These are phyloP conservation scores for Phytopythium ostracodes DNA, from an alignment of 352 stramenopile genomes.

Conservation along the genomic window DNA sequence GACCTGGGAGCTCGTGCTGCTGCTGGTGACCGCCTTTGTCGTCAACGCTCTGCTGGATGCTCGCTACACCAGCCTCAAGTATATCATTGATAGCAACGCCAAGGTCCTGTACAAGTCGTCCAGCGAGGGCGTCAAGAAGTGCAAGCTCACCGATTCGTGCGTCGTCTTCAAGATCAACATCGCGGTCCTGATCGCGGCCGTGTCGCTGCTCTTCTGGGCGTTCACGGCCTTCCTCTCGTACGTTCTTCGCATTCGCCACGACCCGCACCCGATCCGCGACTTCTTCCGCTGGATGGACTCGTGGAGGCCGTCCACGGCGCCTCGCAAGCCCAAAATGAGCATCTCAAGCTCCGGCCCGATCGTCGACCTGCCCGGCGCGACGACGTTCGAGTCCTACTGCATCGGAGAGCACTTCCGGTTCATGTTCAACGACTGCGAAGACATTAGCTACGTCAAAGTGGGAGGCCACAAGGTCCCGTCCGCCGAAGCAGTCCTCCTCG, in stretches of 20 bases:
- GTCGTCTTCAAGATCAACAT: constrained; percentile 15
- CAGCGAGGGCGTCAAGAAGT: constrained; percentile 15
- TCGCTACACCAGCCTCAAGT: constrained; percentile 15
- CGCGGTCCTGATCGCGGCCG: constrained; percentile 15
- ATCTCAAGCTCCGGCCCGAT: constrained; percentile 3
- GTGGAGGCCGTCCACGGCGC: neutral
- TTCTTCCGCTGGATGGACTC: neutral
- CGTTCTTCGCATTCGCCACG: constrained; percentile 17
- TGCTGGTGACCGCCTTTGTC: constrained; percentile 12
- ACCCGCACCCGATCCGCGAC: constrained; percentile 15
- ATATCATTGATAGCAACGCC: constrained; percentile 18
- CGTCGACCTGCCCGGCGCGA: constrained; percentile 5
- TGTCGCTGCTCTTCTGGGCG: constrained; percentile 10
- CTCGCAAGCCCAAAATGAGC: neutral
- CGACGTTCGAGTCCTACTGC: constrained; percentile 8
- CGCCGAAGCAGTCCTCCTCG: constrained; percentile 4
- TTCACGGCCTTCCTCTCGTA: constrained; percentile 18
- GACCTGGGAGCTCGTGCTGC: constrained; percentile 24
- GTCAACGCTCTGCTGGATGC: constrained; percentile 9
- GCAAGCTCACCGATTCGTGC: constrained; percentile 22
- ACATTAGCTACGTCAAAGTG: constrained; percentile 6
- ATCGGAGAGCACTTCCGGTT: constrained; percentile 7
- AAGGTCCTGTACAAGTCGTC: constrained; percentile 18
- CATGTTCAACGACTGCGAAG: constrained; percentile 10
- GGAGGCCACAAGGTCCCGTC: neutral